Base-by-base conservation (phyloP, 2,329 filamentous ascomycete species). In the Fusarium papillatum region DNA sequence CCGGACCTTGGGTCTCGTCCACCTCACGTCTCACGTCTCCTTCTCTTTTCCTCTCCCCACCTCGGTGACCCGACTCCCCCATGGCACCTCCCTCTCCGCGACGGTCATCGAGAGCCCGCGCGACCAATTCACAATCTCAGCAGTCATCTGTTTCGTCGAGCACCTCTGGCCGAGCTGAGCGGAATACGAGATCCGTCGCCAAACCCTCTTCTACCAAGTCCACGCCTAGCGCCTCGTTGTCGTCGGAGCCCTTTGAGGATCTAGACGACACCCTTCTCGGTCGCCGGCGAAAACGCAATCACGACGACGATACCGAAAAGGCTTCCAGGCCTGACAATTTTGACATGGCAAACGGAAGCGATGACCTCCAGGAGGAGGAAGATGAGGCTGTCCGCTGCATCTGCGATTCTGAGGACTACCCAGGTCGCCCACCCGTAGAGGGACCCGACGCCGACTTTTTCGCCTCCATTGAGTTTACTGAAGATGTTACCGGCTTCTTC, bases 331-430 rank as follows among this genome's bases (percentile, higher is more conserved):
- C 81, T 31, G 88, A 89, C 70, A 81, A 83, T 39, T 81, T 85
- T 74, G 87, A 88, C 59, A 91, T 91, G 88, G 83, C 82, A 53
- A 91, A 93, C 83, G 93, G 93, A 75, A 90, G 89, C 71, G 92
- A 92, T 73, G 93, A 95, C 68, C 90, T 93, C 61, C 94, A 95
- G 71, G 84, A 85, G 64, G 94, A 94, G 81, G 95, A 98, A 83
- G 96, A 98, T 81, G 97, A 98, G 87, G 92, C 97, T 68, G 98
- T 98, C 81, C 93, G 97, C 78, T 99, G 97, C 86, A 93, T 99
- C 76, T 99, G 97, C 85, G 96, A 95, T 79, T 93, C 94, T 79
- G 95, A 97, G 81, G 97, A 99, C 69, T 98, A 98, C 85, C 97
- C 97, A 26, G 97, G 97, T 66, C 94, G 93, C 80, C 90, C 94